Evolutionary conservation across 73 alveolate species (phyloP).

Genomic region (Durusdinium trenchii): DNA sequence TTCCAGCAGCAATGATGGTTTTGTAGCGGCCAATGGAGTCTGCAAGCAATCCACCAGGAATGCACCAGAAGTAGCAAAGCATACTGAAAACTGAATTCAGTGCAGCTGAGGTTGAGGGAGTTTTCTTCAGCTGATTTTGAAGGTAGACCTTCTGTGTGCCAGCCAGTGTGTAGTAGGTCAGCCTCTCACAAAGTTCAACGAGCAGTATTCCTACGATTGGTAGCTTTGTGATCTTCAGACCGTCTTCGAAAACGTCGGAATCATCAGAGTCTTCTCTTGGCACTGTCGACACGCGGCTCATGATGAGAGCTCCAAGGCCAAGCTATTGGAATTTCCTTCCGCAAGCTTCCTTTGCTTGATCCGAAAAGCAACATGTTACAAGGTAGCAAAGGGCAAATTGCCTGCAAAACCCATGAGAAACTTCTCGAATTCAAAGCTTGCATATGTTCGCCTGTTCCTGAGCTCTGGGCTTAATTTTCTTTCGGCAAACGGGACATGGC

Average conservation of each 20-base stretch:
- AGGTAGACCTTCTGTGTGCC: constrained; percentile 78
- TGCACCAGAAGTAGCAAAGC: constrained; percentile 84
- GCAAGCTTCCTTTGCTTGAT: too few species aligned
- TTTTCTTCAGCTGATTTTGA: constrained; percentile 46
- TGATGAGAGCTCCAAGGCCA: too few species aligned
- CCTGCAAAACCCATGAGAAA: too few species aligned
- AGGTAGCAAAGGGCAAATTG: too few species aligned
- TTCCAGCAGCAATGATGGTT: constrained; percentile 75
- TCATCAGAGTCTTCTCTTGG: too few species aligned
- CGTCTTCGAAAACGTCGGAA: background rate
- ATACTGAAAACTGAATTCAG: constrained; percentile 82
- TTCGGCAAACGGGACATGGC: constrained; percentile 89
- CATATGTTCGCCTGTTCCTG: too few species aligned
- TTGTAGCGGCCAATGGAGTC: constrained; percentile 87
- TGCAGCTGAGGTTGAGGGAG: constrained; percentile 72
- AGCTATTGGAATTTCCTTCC: too few species aligned
- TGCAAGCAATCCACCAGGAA: constrained; percentile 84
- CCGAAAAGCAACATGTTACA: too few species aligned
- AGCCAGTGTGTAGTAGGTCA: constrained; percentile 80
- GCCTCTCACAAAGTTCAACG: constrained; percentile 79
- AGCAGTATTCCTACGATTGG: constrained; percentile 56
- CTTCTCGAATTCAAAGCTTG: too few species aligned
- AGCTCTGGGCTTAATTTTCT: constrained; percentile 57
- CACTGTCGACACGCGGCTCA: background rate
- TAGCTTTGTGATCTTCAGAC: background rate